phyloP scores from a whole-genome alignment of 257 asterid genomes.

The Solanum etuberosum region DNA sequence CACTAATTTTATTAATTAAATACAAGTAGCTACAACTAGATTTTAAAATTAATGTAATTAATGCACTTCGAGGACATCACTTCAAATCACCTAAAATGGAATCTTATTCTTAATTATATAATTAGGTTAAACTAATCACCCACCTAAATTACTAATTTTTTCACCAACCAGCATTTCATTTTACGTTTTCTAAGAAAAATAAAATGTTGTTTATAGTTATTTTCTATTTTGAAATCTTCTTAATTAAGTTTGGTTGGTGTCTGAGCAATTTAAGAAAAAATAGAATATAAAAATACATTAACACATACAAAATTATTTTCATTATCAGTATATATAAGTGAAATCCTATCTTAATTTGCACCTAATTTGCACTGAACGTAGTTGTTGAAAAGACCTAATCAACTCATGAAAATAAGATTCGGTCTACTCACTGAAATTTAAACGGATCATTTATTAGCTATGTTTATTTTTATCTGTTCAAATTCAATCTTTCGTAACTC shows the following conservation, averaged over 20 bases:
- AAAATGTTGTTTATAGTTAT: neutral
- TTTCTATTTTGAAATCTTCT: neutral
- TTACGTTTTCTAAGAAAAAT: neutral
- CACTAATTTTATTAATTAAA: neutral
- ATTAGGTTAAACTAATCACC: neutral
- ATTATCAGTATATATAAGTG: neutral
- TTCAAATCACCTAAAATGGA: neutral
- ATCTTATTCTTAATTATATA: neutral
- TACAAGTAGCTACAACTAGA: neutral
- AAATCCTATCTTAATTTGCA: neutral
- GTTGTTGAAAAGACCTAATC: no score
- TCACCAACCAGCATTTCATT: neutral
- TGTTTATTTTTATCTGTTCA: fast-evolving
- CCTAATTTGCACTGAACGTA: no score
- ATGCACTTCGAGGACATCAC: neutral
- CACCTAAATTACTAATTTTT: neutral
- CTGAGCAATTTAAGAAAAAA: neutral
- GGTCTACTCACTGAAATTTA: neutral
- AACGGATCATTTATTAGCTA: neutral
- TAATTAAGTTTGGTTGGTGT: neutral
- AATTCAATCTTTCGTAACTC: fast-evolving
- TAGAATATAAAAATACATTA: neutral
- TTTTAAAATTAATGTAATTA: neutral
- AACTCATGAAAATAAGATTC: neutral
- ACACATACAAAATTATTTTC: neutral